Percentiles rank a stretch among this genome's conserved stretches.
Evolutionary conservation across 192 early-diverging fungal species (phyloP).

Genomic region (Podila clonocystis): DNA sequence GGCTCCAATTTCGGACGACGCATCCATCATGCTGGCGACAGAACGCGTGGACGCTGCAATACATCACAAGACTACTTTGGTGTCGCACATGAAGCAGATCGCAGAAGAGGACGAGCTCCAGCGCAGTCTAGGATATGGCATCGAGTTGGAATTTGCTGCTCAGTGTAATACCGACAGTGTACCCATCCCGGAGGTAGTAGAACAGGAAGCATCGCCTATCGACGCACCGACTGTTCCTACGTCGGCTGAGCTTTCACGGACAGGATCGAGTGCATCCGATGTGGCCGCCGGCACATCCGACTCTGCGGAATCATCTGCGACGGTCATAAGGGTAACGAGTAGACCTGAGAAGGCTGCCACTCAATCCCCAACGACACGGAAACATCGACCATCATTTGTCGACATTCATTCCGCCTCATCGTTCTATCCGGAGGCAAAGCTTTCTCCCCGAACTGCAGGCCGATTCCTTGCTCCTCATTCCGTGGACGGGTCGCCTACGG

Average conservation of each 20-base stretch:
- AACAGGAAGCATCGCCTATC: conserved; percentile 33
- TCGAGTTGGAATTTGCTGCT: conserved; percentile 29
- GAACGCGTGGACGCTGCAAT: conserved; percentile 41
- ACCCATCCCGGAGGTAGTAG: conserved; percentile 25
- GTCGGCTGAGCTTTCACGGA: conserved; percentile 34
- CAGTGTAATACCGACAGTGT: conserved; percentile 15
- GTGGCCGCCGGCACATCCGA: conserved; percentile 33
- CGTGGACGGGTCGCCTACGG: conserved; percentile 44
- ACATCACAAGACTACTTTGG: conserved; percentile 41
- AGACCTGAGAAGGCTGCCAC: conserved; percentile 11
- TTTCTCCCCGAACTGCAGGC: conserved; percentile 24
- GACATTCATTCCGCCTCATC: conserved; percentile 40
- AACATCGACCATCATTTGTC: conserved; percentile 46
- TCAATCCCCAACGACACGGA: conserved; percentile 14
- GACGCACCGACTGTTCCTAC: conserved; percentile 7
- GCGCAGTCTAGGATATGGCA: conserved; percentile 32
- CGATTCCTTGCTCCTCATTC: conserved; percentile 41
- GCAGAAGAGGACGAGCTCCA: conserved; percentile 46
- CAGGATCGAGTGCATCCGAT: conserved; percentile 28
- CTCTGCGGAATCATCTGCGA: conserved; percentile 45
- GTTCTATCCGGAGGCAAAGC: conserved; percentile 33
- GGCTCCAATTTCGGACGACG: conserved; percentile 39
- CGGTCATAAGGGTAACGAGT: conserved; percentile 22
- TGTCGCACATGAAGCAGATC: conserved; percentile 33
- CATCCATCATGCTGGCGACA: conserved; percentile 23